Conservation (phyloP, 108 stramenopile species). For the Ochromonas danica region DNA sequence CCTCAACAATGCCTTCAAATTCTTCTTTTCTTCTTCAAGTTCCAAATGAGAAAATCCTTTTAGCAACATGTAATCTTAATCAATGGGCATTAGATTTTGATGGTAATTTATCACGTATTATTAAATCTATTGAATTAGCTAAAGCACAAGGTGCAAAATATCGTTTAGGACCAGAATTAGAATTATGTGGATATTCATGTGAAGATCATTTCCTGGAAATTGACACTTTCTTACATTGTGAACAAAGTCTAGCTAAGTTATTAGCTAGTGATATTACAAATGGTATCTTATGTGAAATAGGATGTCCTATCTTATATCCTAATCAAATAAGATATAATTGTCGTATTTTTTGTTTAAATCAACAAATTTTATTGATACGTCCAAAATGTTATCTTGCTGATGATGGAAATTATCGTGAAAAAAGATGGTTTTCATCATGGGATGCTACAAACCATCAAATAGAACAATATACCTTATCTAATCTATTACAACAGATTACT, state of each 20-base stretch:
- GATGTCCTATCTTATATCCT: conserved; percentile 84
- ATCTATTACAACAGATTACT: conserved; percentile 40
- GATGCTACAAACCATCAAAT: background rate
- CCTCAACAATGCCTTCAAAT: too few species aligned
- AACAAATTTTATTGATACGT: conserved; percentile 71
- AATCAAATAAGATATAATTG: conserved; percentile 90
- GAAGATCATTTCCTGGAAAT: conserved; percentile 95
- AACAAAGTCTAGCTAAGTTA: conserved; percentile 73
- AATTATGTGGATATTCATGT: conserved; percentile 92
- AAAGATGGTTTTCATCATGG: conserved; percentile 88
- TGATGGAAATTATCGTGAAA: conserved; percentile 95
- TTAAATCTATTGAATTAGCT: conserved; percentile 71
- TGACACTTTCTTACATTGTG: conserved; percentile 92
- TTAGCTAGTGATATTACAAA: conserved; percentile 71
- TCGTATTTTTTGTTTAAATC: conserved; percentile 73
- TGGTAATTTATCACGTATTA: conserved; percentile 73
- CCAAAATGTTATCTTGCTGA: conserved; percentile 76
- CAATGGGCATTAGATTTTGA: conserved; percentile 98
- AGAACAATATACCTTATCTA: conserved; percentile 39
- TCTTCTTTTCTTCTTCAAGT: too few species aligned
- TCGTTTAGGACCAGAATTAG: conserved; percentile 92
- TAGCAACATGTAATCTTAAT: conserved; percentile 95
- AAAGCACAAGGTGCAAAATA: conserved; percentile 76
- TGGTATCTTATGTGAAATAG: conserved; percentile 87
- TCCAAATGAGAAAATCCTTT: background rate